phyloP scores from a whole-genome alignment of 225 moss, liverwort and hornwort species.

The Pseudisothecium myosuroides region DNA sequence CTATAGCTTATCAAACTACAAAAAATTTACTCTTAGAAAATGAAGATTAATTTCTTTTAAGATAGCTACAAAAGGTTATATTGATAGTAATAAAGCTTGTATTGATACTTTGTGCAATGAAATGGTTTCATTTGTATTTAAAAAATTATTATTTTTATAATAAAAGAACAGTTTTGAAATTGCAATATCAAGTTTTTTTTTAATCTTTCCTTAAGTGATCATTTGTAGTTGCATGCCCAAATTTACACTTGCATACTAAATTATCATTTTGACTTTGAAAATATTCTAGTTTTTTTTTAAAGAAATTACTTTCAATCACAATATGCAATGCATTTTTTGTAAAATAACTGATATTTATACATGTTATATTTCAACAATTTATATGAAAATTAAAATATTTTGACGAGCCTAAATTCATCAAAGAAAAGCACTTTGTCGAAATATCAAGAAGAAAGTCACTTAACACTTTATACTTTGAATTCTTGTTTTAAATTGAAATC shows the following conservation, averaged over 20 bases:
- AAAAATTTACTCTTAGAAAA: too few species aligned
- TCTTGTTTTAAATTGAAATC: too few species aligned
- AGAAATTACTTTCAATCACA: neutral
- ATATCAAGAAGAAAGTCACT: too few species aligned
- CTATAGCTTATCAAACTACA: too few species aligned
- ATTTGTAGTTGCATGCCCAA: neutral
- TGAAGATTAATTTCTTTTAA: too few species aligned
- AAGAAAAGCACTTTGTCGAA: too few species aligned
- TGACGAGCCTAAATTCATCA: too few species aligned
- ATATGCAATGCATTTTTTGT: neutral
- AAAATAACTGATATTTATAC: neutral
- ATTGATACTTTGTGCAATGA: too few species aligned
- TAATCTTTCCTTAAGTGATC: neutral
- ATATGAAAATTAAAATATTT: neutral
- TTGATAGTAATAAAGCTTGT: too few species aligned
- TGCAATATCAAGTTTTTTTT: neutral
- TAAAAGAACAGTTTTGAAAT: neutral
- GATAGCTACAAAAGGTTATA: too few species aligned
- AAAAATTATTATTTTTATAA: too few species aligned
- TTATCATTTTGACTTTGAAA: neutral
- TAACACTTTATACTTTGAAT: too few species aligned
- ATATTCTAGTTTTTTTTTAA: neutral
- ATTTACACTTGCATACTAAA: neutral
- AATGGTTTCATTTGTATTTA: neutral
- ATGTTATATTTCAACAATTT: neutral